phyloP scores from a whole-genome alignment of 2,329 filamentous ascomycete genomes.

The Trichothecium roseum region DNA sequence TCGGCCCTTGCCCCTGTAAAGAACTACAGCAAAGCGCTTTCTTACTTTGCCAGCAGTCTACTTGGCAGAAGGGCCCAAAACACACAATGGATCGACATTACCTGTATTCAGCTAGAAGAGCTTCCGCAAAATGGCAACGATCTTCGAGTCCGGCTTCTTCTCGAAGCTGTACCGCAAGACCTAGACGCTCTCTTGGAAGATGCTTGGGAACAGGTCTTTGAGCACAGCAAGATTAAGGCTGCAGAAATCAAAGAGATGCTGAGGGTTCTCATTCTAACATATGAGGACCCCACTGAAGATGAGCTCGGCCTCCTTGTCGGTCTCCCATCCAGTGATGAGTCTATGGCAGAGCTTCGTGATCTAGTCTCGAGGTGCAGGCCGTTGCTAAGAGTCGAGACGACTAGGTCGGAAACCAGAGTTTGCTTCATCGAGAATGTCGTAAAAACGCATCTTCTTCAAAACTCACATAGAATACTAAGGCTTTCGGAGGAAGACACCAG shows the following conservation, averaged over 20 bases:
- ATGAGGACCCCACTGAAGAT: slow-evolving; percentile 26
- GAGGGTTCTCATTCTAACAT: slow-evolving; percentile 27
- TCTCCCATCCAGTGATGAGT: slow-evolving; percentile 17
- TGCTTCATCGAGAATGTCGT: slow-evolving; percentile 14
- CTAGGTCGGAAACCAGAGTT: too few relatives aligned
- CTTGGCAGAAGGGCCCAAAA: slow-evolving; percentile 30
- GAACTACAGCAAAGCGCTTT: slow-evolving; percentile 28
- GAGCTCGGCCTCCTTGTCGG: slow-evolving; percentile 27
- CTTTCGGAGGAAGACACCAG: slow-evolving; percentile 26
- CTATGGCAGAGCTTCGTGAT: slow-evolving; percentile 20
- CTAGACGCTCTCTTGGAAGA: slow-evolving; percentile 23
- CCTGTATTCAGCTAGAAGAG: slow-evolving; percentile 28
- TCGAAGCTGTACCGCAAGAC: slow-evolving; percentile 29
- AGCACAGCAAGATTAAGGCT: slow-evolving; percentile 15
- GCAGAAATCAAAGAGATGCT: slow-evolving; percentile 32
- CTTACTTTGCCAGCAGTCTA: slow-evolving; percentile 29
- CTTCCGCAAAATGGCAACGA: slow-evolving; percentile 25
- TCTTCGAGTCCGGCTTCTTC: slow-evolving; percentile 23
- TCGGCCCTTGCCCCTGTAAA: slow-evolving; percentile 20
- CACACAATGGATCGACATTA: slow-evolving; percentile 33
- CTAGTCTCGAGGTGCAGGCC: slow-evolving; percentile 28
- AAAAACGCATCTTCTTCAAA: slow-evolving; percentile 27
- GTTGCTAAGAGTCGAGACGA: slow-evolving; percentile 12
- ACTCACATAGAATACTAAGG: slow-evolving; percentile 18
- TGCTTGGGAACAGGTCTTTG: slow-evolving; percentile 26